Evolutionary conservation across 768 basidiomycete species (phyloP).

Genomic region (Imleria badia): DNA sequence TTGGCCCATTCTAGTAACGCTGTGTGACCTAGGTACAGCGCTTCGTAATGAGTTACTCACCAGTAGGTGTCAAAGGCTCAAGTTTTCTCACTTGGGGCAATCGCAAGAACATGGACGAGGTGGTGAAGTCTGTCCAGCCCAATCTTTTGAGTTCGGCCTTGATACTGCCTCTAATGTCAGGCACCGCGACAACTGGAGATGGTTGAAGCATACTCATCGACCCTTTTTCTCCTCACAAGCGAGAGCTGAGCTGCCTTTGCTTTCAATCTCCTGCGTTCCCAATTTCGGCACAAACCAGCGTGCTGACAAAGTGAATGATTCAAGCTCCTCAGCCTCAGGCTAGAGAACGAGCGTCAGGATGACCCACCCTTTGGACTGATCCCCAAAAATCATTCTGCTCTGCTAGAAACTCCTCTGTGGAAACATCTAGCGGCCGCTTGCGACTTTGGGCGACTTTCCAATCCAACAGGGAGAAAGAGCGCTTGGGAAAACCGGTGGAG

Average conservation of each 20-base stretch:
- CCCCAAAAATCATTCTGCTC: background rate
- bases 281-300: background rate
- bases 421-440: background rate
- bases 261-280: background rate
- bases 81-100: conserved; percentile 9
- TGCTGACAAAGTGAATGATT: background rate
- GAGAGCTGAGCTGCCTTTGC: background rate
- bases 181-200: background rate
- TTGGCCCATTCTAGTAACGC: conserved; percentile 7
- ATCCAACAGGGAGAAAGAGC: conserved; percentile 1
- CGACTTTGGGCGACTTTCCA: background rate
- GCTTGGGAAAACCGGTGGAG: fast-evolving
- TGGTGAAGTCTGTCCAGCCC: background rate
- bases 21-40: background rate
- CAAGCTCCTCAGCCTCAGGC: background rate
- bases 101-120: no score
- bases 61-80: conserved; percentile 1
- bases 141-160: background rate
- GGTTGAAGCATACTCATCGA: background rate
- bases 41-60: background rate
- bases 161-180: conserved; percentile 6
- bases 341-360: background rate
- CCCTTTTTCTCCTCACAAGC: background rate
- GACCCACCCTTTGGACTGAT: conserved; percentile 1
- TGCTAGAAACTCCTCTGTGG: background rate